Evolutionary conservation across 805 yeast species (phyloP).

Genomic region (Spencermartinsiella europaea): DNA sequence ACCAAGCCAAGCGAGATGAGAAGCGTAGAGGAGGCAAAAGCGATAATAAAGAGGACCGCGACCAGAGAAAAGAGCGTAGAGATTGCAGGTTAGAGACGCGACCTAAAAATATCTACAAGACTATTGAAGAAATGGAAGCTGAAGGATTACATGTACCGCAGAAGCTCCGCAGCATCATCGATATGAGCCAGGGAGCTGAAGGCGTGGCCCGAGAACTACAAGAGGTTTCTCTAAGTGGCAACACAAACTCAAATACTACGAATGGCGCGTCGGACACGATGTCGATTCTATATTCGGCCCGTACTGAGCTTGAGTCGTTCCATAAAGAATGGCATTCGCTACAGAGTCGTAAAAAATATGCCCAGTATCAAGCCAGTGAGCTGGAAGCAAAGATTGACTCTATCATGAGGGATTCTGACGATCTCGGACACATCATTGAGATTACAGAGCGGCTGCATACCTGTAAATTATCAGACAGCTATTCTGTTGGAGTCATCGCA

Average conservation of each 20-base stretch:
- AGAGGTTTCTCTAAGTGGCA: slow-evolving; percentile 1
- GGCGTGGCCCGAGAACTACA: slow-evolving; percentile 6
- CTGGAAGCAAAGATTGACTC: slow-evolving; percentile 11
- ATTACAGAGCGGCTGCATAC: slow-evolving; percentile 15
- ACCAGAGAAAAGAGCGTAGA: slow-evolving; percentile 11
- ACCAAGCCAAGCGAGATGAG: slow-evolving; percentile 16
- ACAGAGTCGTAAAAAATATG: slow-evolving; percentile 24
- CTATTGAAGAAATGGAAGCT: slow-evolving; percentile 28
- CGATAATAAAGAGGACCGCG: slow-evolving; percentile 17
- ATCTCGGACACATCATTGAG: slow-evolving; percentile 36
- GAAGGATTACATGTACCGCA: slow-evolving; percentile 28
- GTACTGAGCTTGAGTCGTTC: slow-evolving; percentile 23
- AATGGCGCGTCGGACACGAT: slow-evolving; percentile 4
- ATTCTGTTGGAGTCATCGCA: slow-evolving; percentile 22
- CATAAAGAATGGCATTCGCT: slow-evolving; percentile 25
- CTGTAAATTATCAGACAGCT: slow-evolving; percentile 21
- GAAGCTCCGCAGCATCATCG: slow-evolving; percentile 23
- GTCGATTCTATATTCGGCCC: slow-evolving; percentile 9
- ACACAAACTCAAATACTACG: slow-evolving; percentile 3
- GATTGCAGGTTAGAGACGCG: not conserved
- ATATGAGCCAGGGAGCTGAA: slow-evolving; percentile 19
- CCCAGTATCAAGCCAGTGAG: slow-evolving; percentile 14
- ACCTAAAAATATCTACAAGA: slow-evolving; percentile 22
- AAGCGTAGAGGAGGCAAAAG: slow-evolving; percentile 15
- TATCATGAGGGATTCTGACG: slow-evolving; percentile 26